Conservation (phyloP, 1,284 basidiomycete genomes). For the Cryptococcus jaspeensis region DNA sequence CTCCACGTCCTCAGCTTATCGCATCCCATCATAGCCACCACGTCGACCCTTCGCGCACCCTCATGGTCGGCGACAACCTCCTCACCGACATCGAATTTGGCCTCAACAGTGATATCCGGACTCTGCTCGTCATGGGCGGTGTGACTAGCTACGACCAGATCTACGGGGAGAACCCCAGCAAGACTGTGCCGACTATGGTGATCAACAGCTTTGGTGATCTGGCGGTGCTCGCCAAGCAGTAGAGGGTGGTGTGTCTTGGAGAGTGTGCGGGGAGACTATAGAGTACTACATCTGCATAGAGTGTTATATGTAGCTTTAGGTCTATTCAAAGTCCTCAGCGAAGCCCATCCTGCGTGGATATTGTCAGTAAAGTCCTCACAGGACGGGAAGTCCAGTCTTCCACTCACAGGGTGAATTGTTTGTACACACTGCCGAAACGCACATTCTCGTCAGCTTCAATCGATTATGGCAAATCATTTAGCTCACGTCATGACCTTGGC, state of each 20-base stretch:
- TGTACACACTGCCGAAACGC: slow-evolving; percentile 29
- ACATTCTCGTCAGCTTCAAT: neutral
- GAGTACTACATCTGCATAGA: neutral
- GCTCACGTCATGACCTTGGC: slow-evolving; percentile 51
- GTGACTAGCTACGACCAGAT: slow-evolving; percentile 71
- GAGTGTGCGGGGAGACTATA: neutral
- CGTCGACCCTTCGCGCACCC: slow-evolving; percentile 77
- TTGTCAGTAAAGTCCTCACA: slow-evolving; percentile 5
- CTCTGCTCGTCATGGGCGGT: slow-evolving; percentile 91
- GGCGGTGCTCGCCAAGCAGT: slow-evolving; percentile 35
- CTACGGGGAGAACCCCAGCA: slow-evolving; percentile 65
- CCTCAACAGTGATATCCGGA: slow-evolving; percentile 76
- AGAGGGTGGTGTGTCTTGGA: neutral
- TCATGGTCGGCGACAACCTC: slow-evolving; percentile 95
- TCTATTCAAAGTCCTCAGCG: slow-evolving; percentile 24
- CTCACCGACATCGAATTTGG: slow-evolving; percentile 89
- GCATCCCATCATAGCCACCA: slow-evolving; percentile 60
- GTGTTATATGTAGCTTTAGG: neutral
- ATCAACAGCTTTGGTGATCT: slow-evolving; percentile 77
- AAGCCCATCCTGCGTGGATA: slow-evolving; percentile 20
- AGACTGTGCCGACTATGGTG: slow-evolving; percentile 76
- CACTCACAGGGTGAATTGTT: slow-evolving; percentile 39
- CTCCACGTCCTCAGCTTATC: neutral
- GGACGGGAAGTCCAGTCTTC: neutral
- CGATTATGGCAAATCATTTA: neutral